Evolutionary conservation across 805 yeast genomes (phyloP).

Genomic region (Teunomyces lycoperdinae): DNA sequence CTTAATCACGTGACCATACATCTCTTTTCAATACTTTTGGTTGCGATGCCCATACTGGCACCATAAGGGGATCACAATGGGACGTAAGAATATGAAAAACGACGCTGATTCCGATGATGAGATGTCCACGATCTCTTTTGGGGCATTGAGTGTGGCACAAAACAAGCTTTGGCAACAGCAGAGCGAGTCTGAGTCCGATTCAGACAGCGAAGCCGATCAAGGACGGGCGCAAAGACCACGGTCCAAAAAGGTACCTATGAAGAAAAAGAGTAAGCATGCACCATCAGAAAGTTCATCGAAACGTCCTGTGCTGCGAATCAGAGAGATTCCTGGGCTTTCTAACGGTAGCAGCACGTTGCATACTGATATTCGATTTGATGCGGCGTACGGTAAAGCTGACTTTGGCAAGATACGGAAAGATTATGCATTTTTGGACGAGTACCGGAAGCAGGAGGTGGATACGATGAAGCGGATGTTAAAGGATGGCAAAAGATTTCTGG

Average conservation of each 20-base stretch:
- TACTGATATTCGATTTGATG: slow-evolving; percentile 86
- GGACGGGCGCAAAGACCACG: neutral
- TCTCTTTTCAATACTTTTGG: too few species aligned
- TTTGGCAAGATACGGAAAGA: slow-evolving; percentile 63
- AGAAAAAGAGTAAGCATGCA: slow-evolving; percentile 67
- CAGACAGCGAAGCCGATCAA: neutral
- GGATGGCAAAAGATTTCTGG: slow-evolving; percentile 48
- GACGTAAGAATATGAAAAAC: neutral
- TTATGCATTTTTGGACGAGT: slow-evolving; percentile 83
- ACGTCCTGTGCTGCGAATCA: slow-evolving; percentile 61
- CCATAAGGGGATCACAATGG: neutral
- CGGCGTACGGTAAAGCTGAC: slow-evolving; percentile 85
- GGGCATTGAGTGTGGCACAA: slow-evolving; percentile 61
- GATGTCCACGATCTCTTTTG: slow-evolving; percentile 56
- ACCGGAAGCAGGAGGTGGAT: slow-evolving; percentile 69
- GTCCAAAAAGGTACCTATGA: neutral
- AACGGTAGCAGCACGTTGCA: slow-evolving; percentile 45
- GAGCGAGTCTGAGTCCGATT: slow-evolving; percentile 11
- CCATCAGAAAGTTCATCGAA: slow-evolving; percentile 80
- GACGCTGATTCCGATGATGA: slow-evolving; percentile 4
- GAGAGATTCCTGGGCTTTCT: slow-evolving; percentile 72
- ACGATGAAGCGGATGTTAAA: slow-evolving; percentile 56
- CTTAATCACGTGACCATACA: neutral
- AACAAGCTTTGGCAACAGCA: slow-evolving; percentile 31
- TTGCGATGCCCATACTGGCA: neutral